These are phyloP conservation scores for Phytophthora multivora DNA, from an alignment of 352 stramenopile species.

Conservation along the genomic window DNA sequence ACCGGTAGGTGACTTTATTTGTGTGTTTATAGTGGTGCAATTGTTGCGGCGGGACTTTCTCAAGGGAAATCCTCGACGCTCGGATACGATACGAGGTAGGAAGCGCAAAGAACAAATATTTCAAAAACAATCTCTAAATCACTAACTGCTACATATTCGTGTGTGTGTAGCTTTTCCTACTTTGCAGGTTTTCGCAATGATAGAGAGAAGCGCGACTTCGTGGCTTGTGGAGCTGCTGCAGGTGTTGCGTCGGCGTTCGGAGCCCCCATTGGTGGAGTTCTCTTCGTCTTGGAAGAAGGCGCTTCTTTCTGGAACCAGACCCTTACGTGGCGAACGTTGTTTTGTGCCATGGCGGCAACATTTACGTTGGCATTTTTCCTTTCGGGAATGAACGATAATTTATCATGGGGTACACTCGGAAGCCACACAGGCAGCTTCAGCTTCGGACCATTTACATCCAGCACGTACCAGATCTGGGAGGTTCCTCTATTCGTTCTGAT, in stretches of 20 bases:
- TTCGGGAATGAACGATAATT: conserved; percentile 75
- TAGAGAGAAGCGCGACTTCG: conserved; percentile 88
- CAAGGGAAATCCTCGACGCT: conserved; percentile 79
- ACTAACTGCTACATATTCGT: not conserved
- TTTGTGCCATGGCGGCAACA: conserved; percentile 88
- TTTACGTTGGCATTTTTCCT: conserved; percentile 86
- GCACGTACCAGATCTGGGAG: conserved; percentile 86
- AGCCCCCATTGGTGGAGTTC: conserved; percentile 87
- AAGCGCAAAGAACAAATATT: not conserved
- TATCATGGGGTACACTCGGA: conserved; percentile 75
- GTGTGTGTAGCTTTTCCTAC: conserved; percentile 78
- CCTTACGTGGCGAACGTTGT: conserved; percentile 85
- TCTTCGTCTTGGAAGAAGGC: conserved; percentile 87
- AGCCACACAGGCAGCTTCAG: conserved; percentile 77
- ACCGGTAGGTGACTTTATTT: conserved; percentile 19
- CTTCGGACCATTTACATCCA: conserved; percentile 71
- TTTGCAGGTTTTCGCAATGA: conserved; percentile 91
- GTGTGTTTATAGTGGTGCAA: conserved; percentile 53
- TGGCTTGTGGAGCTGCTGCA: conserved; percentile 85
- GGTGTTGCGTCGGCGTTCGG: conserved; percentile 92
- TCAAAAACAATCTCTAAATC: not conserved
- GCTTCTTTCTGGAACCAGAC: conserved; percentile 88
- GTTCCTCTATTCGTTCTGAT: conserved; percentile 90
- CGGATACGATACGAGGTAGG: conserved; percentile 72
- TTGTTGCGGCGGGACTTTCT: conserved; percentile 76